phyloP scores from a whole-genome alignment of 371 early-diverging fungal genomes.

The Coemansia sp. region DNA sequence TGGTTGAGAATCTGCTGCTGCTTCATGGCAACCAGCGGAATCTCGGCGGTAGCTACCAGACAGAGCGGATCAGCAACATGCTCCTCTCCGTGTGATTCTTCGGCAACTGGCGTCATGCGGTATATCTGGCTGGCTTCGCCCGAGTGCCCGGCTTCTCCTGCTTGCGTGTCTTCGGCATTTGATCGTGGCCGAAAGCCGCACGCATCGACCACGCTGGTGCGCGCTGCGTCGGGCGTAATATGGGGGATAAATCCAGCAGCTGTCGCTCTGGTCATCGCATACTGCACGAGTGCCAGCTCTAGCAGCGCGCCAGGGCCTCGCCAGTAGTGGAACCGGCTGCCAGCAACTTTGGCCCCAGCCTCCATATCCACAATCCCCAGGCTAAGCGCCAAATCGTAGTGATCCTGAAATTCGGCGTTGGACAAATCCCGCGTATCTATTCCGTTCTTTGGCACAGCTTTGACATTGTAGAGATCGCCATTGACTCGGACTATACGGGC shows the following conservation, averaged over 20 bases:
- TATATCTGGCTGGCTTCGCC: slow-evolving; percentile 83
- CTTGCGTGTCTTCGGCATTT: slow-evolving; percentile 1
- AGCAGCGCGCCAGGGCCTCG: slow-evolving; percentile 80
- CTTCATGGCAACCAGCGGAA: slow-evolving; percentile 87
- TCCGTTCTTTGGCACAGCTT: slow-evolving; percentile 22
- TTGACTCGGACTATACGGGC: slow-evolving; percentile 22
- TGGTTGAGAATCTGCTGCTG: slow-evolving; percentile 41
- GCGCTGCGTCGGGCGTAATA: slow-evolving; percentile 83
- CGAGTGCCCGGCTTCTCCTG: not conserved
- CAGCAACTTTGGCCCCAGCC: slow-evolving; percentile 81
- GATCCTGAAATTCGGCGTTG: slow-evolving; percentile 56
- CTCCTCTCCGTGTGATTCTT: slow-evolving; percentile 25
- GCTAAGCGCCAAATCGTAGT: slow-evolving; percentile 63
- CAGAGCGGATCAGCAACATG: slow-evolving; percentile 59
- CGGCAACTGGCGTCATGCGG: slow-evolving; percentile 61
- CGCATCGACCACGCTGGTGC: slow-evolving; percentile 75
- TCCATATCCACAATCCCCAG: slow-evolving; percentile 82
- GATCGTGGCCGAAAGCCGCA: slow-evolving; percentile 88
- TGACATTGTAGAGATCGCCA: slow-evolving; percentile 22
- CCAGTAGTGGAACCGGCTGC: slow-evolving; percentile 85
- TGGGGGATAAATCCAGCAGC: slow-evolving; percentile 74
- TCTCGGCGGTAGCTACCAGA: slow-evolving; percentile 89
- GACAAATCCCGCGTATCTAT: not conserved
- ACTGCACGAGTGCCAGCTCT: slow-evolving; percentile 84
- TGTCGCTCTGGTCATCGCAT: slow-evolving; percentile 77